Percentiles rank a stretch among this genome's conserved stretches.
Conservation (phyloP, 1,284 basidiomycete species). For the Trichosporon sp. region DNA sequence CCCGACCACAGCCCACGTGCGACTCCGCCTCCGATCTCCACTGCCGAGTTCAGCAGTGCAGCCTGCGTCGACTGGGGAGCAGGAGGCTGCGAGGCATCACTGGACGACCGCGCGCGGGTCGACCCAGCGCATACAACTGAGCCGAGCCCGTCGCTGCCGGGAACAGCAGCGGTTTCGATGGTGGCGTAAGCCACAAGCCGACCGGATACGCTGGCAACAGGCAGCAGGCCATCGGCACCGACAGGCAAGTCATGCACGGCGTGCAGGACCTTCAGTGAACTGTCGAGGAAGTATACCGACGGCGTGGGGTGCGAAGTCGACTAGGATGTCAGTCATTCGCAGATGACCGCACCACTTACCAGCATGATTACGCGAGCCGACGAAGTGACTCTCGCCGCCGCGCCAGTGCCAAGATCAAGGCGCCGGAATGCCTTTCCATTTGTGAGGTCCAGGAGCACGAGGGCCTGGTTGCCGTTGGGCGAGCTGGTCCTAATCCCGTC, state of each 20-base stretch:
- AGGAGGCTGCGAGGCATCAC: background rate
- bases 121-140: constrained; percentile 29
- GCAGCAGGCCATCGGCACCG: constrained; percentile 22
- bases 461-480: constrained; percentile 15
- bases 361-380: constrained; percentile 29
- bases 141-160: constrained; percentile 33
- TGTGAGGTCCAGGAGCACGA: constrained; percentile 27
- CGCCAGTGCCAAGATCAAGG: constrained; percentile 30
- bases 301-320: constrained; percentile 30
- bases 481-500: constrained; percentile 1
- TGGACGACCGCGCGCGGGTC: constrained; percentile 3
- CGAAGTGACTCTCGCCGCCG: constrained; percentile 19
- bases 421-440: constrained; percentile 29
- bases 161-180: constrained; percentile 23
- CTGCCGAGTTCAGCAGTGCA: constrained; percentile 36
- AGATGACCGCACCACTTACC: constrained; percentile 20
- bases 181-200: constrained; percentile 37
- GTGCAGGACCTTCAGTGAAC: background rate
- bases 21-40: constrained; percentile 43
- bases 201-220: constrained; percentile 32
- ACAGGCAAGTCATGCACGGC: constrained; percentile 14
- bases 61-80: constrained; percentile 17
- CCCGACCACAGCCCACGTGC: constrained; percentile 47
- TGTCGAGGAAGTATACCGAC: constrained; percentile 29
- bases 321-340: constrained; percentile 18